These are phyloP conservation scores for Melampsora abietis-canadensis DNA, from an alignment of 1,284 basidiomycete species.

Conservation along the genomic window DNA sequence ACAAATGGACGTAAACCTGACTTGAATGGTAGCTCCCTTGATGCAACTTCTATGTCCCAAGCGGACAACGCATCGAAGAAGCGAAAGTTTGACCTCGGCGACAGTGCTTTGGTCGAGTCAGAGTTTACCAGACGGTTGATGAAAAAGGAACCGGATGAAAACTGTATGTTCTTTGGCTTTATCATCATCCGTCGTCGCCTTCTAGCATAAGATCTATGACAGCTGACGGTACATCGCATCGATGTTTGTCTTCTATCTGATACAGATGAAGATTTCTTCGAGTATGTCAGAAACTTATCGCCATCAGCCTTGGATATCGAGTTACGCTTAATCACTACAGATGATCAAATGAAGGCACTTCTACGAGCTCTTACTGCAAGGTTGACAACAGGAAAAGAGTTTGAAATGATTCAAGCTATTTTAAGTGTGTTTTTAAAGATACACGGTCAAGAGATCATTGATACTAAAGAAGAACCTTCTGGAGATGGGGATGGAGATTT, in stretches of 20 bases:
- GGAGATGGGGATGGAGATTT: slow-evolving; percentile 1
- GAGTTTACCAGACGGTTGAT: slow-evolving; percentile 68
- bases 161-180: slow-evolving; percentile 62
- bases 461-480: slow-evolving; percentile 55
- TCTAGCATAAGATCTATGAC: neutral
- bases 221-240: neutral
- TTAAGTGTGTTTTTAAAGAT: slow-evolving; percentile 77
- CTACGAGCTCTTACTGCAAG: slow-evolving; percentile 70
- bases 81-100: slow-evolving; percentile 54
- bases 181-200: neutral
- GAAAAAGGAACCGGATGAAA: slow-evolving; percentile 61
- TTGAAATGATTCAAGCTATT: slow-evolving; percentile 90
- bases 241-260: neutral
- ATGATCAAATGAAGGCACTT: slow-evolving; percentile 69
- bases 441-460: slow-evolving; percentile 67
- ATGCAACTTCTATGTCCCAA: slow-evolving; percentile 51
- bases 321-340: slow-evolving; percentile 65
- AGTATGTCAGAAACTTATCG: slow-evolving; percentile 77
- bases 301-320: slow-evolving; percentile 88
- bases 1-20: slow-evolving; percentile 78
- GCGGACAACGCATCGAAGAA: slow-evolving; percentile 34
- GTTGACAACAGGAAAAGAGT: slow-evolving; percentile 76
- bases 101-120: slow-evolving; percentile 63
- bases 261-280: slow-evolving; percentile 77
- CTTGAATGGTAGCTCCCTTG: slow-evolving; percentile 56